Conservation (phyloP, 2,329 filamentous ascomycete genomes). For the Alternaria atra region DNA sequence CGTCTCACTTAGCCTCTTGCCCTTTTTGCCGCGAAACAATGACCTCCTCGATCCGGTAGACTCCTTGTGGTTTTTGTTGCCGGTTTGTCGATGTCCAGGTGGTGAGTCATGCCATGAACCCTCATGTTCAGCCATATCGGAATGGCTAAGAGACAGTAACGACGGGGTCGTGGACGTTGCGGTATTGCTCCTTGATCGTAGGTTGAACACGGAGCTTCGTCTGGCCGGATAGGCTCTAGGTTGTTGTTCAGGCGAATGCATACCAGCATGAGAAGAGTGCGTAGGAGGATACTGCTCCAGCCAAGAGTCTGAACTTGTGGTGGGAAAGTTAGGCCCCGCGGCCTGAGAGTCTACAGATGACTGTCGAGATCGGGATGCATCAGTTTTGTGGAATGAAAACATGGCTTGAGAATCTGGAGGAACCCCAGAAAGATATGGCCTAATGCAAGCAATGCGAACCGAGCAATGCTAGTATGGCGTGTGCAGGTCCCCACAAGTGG, state of each 20-base stretch:
- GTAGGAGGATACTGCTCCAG: constrained; percentile 38
- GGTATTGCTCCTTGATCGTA: constrained; percentile 51
- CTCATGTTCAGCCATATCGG: constrained; percentile 36
- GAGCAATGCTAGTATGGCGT: constrained; percentile 31
- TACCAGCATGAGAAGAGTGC: constrained; percentile 33
- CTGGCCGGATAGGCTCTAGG: constrained; percentile 32
- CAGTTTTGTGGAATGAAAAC: constrained; percentile 51
- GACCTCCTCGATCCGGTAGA: constrained; percentile 35
- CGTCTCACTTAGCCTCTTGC: constrained; percentile 48
- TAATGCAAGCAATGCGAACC: constrained; percentile 30
- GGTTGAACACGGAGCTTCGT: constrained; percentile 49
- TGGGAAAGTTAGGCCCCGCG: constrained; percentile 29
- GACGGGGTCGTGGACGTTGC: constrained; percentile 46
- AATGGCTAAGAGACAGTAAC: constrained; percentile 31
- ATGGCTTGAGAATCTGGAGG: constrained; percentile 34
- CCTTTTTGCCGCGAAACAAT: constrained; percentile 48
- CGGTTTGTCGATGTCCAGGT: constrained; percentile 32
- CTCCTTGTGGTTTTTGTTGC: constrained; percentile 36
- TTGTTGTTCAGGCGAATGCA: constrained; percentile 45
- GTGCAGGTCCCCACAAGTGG: constrained; percentile 40
- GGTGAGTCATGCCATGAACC: constrained; percentile 35
- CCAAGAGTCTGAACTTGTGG: constrained; percentile 37
- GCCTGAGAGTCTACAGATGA: constrained; percentile 46
- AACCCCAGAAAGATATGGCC: constrained; percentile 15
- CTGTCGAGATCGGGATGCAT: constrained; percentile 42